phyloP scores from a whole-genome alignment of 495 filamentous ascomycete species.

The Penicillium angulare region DNA sequence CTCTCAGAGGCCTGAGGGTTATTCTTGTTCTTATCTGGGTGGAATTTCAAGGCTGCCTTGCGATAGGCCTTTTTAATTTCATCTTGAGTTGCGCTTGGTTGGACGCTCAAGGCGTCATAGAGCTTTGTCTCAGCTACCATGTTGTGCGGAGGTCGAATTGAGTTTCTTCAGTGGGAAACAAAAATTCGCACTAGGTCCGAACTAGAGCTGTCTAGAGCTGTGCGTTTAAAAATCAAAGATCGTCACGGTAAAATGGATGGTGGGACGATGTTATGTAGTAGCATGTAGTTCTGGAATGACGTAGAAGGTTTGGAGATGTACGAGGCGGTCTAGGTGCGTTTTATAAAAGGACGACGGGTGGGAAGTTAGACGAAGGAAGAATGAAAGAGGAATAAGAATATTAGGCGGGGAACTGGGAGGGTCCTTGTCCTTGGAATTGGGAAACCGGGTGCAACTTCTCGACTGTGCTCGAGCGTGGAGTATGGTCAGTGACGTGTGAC shows the following conservation, averaged over 20 bases:
- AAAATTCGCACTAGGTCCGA: constrained; percentile 6
- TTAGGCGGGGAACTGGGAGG: constrained; percentile 1
- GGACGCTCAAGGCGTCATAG: constrained; percentile 74
- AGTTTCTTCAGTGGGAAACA: constrained; percentile 9
- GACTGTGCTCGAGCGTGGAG: background rate
- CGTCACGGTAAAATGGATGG: constrained; percentile 6
- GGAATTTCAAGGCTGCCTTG: constrained; percentile 86
- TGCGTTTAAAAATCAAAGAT: constrained; percentile 14
- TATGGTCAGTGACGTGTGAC: constrained; percentile 35
- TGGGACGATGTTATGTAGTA: too few species aligned
- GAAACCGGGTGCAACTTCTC: constrained; percentile 1
- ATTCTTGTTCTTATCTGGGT: constrained; percentile 97
- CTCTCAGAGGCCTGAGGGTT: constrained; percentile 79
- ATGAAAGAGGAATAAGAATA: background rate
- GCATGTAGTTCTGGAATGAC: constrained; percentile 35
- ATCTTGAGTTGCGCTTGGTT: constrained; percentile 77
- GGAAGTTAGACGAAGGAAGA: background rate
- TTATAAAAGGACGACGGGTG: background rate
- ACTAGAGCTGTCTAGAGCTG: constrained; percentile 1
- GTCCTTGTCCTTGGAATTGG: background rate
- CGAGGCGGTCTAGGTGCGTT: background rate
- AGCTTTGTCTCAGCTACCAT: constrained; percentile 90
- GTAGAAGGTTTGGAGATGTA: constrained; percentile 35
- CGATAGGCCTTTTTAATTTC: constrained; percentile 98
- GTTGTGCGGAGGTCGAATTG: constrained; percentile 28